Percentiles rank a stretch among this genome's conserved stretches.
Evolutionary conservation across 2,329 filamentous ascomycete species (phyloP).

Genomic region (Leptographium lundbergii): DNA sequence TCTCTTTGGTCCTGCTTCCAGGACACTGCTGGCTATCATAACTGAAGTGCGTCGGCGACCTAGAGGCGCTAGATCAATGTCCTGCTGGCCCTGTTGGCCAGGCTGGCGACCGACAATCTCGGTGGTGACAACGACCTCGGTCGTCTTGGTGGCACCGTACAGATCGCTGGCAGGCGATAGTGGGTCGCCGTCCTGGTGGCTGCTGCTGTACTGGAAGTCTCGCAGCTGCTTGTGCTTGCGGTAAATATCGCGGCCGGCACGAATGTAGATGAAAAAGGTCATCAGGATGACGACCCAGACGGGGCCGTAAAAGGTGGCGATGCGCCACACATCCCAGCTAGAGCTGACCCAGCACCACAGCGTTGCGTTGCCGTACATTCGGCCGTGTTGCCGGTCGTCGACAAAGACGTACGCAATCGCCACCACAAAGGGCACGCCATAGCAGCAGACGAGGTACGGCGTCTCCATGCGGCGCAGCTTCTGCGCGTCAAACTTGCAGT

Average conservation of each 20-base stretch:
- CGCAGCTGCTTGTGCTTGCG: constrained; percentile 50
- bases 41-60: constrained; percentile 10
- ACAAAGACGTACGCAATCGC: constrained; percentile 57
- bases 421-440: constrained; percentile 59
- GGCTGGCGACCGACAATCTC: constrained; percentile 24
- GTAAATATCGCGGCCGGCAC: constrained; percentile 55
- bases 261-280: constrained; percentile 53
- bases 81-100: constrained; percentile 11
- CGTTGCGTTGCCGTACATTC: constrained; percentile 61
- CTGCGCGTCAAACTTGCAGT: constrained; percentile 54
- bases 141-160: constrained; percentile 40
- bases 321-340: constrained; percentile 58
- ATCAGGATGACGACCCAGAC: constrained; percentile 51
- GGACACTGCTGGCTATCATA: not conserved
- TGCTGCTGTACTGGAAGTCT: constrained; percentile 41
- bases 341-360: constrained; percentile 71
- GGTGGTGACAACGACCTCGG: constrained; percentile 50
- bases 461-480: constrained; percentile 56
- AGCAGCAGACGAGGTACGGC: constrained; percentile 56
- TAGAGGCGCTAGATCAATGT: constrained; percentile 22
- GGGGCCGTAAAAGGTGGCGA: constrained; percentile 62
- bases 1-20: not conserved
- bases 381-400: constrained; percentile 28
- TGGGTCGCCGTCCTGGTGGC: constrained; percentile 29
- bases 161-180: constrained; percentile 28